phyloP scores from a whole-genome alignment of 2,329 filamentous ascomycete genomes.

The Thielaviopsis punctulata region DNA sequence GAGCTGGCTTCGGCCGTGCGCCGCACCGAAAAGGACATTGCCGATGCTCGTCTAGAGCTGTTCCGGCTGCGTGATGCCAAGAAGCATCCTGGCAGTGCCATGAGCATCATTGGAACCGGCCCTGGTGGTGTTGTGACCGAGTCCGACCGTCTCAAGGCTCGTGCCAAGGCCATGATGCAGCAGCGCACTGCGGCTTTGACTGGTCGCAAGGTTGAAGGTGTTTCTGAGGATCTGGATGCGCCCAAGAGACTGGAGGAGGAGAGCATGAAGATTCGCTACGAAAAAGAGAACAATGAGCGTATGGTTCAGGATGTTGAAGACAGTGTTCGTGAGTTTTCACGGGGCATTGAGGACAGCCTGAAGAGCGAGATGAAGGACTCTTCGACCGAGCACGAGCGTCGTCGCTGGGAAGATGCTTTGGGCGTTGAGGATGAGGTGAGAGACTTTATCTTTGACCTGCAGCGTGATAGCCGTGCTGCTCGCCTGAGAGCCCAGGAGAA shows the following conservation, averaged over 20 bases:
- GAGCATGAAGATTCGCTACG: constrained; percentile 59
- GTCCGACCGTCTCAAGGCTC: constrained; percentile 82
- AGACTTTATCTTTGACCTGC: constrained; percentile 94
- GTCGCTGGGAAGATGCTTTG: constrained; percentile 88
- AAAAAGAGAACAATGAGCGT: constrained; percentile 84
- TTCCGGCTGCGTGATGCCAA: constrained; percentile 92
- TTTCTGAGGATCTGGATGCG: constrained; percentile 57
- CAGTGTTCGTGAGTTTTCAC: constrained; percentile 76
- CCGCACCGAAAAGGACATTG: constrained; percentile 78
- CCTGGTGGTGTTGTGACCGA: constrained; percentile 83
- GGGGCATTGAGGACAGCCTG: constrained; percentile 68
- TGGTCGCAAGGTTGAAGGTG: constrained; percentile 56
- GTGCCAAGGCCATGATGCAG: constrained; percentile 97
- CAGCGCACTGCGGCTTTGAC: constrained; percentile 84
- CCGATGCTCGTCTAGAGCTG: constrained; percentile 77
- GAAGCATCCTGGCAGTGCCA: constrained; percentile 64
- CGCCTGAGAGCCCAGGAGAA: constrained; percentile 46
- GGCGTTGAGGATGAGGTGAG: constrained; percentile 93
- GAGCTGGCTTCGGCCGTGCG: constrained; percentile 84
- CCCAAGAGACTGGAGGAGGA: constrained; percentile 81
- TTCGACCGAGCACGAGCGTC: constrained; percentile 71
- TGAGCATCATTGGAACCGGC: constrained; percentile 76
- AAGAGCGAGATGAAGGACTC: constrained; percentile 64
- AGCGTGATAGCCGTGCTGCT: constrained; percentile 65
- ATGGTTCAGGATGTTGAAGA: constrained; percentile 97